Percentiles rank a stretch among this genome's conserved stretches.
phyloP scores from a whole-genome alignment of 179 eudicot genomes.

The Spinacia oleracea region DNA sequence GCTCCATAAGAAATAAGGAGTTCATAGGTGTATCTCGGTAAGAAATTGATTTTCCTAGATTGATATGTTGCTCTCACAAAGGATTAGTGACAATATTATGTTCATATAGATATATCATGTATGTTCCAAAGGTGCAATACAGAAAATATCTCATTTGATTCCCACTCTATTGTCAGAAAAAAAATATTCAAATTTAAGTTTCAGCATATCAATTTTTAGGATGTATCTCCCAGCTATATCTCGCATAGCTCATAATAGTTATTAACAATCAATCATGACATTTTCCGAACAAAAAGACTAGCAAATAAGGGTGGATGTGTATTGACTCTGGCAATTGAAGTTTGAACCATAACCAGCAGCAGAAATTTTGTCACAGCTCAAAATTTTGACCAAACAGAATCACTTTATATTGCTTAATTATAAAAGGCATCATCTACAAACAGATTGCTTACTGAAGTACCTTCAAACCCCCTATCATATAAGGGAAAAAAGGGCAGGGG shows the following conservation, averaged over 20 bases:
- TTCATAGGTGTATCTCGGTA: slow-evolving; percentile 13
- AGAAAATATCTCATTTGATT: slow-evolving; percentile 15
- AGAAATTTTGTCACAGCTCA: neutral
- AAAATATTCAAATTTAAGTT: neutral
- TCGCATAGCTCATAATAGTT: neutral
- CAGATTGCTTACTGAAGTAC: neutral
- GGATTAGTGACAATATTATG: slow-evolving; percentile 33
- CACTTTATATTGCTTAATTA: neutral
- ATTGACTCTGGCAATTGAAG: no score
- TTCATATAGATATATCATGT: slow-evolving; percentile 29
- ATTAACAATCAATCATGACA: neutral
- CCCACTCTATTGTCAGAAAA: neutral
- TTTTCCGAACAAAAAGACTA: neutral
- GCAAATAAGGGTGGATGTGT: neutral
- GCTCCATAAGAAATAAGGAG: slow-evolving; percentile 21
- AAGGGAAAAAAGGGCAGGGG: neutral
- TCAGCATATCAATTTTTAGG: neutral
- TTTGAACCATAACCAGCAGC: neutral
- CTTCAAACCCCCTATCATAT: neutral
- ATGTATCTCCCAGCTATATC: neutral
- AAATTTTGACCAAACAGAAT: neutral
- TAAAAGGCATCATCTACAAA: neutral
- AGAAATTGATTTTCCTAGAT: slow-evolving; percentile 21
- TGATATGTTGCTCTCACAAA: slow-evolving; percentile 22
- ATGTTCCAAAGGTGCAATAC: slow-evolving; percentile 21